Evolutionary conservation across 2,329 filamentous ascomycete species (phyloP).

Genomic region (Fusarium udum): DNA sequence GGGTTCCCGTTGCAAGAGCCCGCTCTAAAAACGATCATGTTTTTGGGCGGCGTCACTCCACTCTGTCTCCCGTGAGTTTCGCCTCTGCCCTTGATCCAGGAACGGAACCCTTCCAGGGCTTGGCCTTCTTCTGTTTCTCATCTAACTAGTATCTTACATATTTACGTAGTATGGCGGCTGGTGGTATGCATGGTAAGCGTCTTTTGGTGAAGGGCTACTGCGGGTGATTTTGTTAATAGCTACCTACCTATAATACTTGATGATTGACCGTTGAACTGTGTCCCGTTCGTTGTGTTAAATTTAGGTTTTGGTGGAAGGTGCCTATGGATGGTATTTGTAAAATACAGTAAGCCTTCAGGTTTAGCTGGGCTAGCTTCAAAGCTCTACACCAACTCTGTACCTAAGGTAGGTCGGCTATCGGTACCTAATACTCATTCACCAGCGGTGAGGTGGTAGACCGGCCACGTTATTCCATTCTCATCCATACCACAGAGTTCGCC

Average conservation of each 20-base stretch:
- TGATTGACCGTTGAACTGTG: background rate
- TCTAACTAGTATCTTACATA: conserved; percentile 1
- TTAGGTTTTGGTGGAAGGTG: background rate
- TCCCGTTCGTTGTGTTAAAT: background rate
- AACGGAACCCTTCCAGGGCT: conserved; percentile 9
- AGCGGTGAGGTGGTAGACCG: conserved; percentile 2
- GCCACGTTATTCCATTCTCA: conserved; percentile 31
- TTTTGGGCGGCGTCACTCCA: conserved; percentile 13
- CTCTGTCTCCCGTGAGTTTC: conserved; percentile 23
- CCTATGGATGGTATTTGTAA: background rate
- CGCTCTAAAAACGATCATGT: conserved; percentile 21
- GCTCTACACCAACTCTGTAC: conserved; percentile 20
- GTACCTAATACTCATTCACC: background rate
- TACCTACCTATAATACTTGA: background rate
- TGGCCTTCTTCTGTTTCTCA: conserved; percentile 23
- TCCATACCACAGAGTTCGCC: background rate
- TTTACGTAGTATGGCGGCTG: background rate
- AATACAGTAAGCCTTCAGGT: background rate
- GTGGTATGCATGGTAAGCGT: conserved; percentile 1
- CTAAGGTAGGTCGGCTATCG: background rate
- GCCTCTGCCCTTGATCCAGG: conserved; percentile 32
- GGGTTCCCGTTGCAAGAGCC: conserved; percentile 33
- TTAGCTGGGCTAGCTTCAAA: background rate
- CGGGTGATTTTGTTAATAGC: background rate
- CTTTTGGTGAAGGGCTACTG: background rate